A percentile compares a stretch with the other conserved stretches of the same genome.
These are phyloP conservation scores for Saccharomyces hybrid DNA, from an alignment of 1,139 yeast species.

Conservation along the genomic window DNA sequence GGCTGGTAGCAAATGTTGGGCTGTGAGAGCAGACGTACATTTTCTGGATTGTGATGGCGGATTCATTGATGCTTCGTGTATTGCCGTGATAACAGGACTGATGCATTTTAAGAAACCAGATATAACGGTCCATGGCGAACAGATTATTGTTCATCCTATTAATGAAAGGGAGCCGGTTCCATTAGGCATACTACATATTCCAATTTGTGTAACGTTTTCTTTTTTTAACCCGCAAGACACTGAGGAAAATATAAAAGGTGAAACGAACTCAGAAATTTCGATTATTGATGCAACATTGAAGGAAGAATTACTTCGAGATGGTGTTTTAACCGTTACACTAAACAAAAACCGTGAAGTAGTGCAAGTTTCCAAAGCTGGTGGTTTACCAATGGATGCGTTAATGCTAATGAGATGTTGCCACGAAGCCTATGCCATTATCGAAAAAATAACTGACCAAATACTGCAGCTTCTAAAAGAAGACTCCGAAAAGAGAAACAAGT, in stretches of 20 bases:
- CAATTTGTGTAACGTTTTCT: constrained; percentile 84
- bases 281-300: constrained; percentile 69
- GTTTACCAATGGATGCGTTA: constrained; percentile 72
- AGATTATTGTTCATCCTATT: constrained; percentile 57
- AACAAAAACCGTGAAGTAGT: constrained; percentile 88
- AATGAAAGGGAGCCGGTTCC: constrained; percentile 85
- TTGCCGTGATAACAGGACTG: constrained; percentile 82
- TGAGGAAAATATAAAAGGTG: constrained; percentile 66
- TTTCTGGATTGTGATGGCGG: constrained; percentile 89
- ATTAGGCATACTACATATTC: constrained; percentile 77
- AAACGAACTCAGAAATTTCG: constrained; percentile 49
- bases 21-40: constrained; percentile 80
- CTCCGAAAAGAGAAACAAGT: constrained; percentile 35
- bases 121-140: constrained; percentile 64
- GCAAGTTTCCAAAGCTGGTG: constrained; percentile 87
- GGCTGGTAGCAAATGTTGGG: constrained; percentile 91
- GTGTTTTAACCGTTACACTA: constrained; percentile 74
- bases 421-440: constrained; percentile 59
- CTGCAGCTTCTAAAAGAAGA: constrained; percentile 51
- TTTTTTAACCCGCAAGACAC: constrained; percentile 62
- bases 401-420: constrained; percentile 62
- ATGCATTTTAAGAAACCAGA: constrained; percentile 82
- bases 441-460: constrained; percentile 56
- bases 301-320: constrained; percentile 74
- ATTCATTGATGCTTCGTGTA: constrained; percentile 79